phyloP scores from a whole-genome alignment of 495 filamentous ascomycete genomes.

The Podospora pseudocomata region DNA sequence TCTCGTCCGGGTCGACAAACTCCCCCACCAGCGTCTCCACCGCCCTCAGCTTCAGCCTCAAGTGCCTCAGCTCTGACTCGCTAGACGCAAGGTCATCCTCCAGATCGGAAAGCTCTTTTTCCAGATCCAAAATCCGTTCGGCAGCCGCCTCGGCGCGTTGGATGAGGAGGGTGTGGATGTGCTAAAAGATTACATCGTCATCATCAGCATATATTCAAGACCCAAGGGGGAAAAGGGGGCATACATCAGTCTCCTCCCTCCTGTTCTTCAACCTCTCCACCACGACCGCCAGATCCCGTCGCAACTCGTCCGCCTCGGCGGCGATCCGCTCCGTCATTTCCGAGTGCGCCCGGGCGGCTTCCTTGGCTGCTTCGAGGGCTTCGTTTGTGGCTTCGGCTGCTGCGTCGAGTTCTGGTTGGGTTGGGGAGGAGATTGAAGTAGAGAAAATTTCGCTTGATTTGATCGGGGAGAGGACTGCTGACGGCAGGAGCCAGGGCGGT shows the following conservation, averaged over 20 bases:
- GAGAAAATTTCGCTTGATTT: slow-evolving; percentile 14
- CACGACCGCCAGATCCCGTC: slow-evolving; percentile 36
- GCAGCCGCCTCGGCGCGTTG: slow-evolving; percentile 50
- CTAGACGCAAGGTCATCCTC: slow-evolving; percentile 30
- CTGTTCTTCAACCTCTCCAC: slow-evolving; percentile 39
- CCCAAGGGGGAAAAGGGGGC: slow-evolving; percentile 4
- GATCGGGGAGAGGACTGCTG: slow-evolving; percentile 7
- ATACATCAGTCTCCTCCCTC: slow-evolving; percentile 50
- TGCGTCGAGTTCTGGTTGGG: slow-evolving; percentile 16
- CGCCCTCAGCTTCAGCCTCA: slow-evolving; percentile 51
- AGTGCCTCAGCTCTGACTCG: slow-evolving; percentile 45
- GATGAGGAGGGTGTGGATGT: slow-evolving; percentile 51
- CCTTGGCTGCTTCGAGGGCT: slow-evolving; percentile 26
- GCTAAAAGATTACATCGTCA: slow-evolving; percentile 30
- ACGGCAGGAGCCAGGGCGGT: slow-evolving; percentile 11
- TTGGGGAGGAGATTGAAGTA: background rate
- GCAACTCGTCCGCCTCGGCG: slow-evolving; percentile 40
- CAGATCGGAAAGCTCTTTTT: slow-evolving; percentile 45
- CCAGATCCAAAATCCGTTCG: slow-evolving; percentile 48
- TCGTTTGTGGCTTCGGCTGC: slow-evolving; percentile 27
- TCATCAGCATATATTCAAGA: background rate
- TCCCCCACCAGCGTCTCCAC: slow-evolving; percentile 49
- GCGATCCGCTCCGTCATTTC: slow-evolving; percentile 35
- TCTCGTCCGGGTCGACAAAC: slow-evolving; percentile 35
- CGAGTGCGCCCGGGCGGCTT: slow-evolving; percentile 11